Conservation (phyloP, 2,329 filamentous ascomycete species). For the Clonostachys byssicola region DNA sequence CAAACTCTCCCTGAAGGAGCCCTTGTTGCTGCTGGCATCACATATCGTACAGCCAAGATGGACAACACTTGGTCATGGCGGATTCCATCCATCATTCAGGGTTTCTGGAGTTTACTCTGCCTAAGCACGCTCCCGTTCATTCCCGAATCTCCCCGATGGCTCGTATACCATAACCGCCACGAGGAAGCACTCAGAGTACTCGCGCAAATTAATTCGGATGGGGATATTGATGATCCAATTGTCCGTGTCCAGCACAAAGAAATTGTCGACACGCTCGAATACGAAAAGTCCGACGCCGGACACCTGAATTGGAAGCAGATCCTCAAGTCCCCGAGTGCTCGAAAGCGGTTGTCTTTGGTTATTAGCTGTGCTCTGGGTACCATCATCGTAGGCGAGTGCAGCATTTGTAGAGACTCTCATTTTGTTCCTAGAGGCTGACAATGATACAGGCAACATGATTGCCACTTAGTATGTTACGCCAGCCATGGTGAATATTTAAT, state of each 20-base stretch:
- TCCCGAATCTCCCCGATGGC: conserved; percentile 24
- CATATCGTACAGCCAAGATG: conserved; percentile 23
- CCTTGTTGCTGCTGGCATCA: conserved; percentile 24
- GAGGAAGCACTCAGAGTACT: conserved; percentile 18
- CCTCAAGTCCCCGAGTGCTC: conserved; percentile 38
- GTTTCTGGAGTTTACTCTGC: conserved; percentile 28
- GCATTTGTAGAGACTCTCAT: neutral
- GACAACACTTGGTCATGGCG: conserved; percentile 33
- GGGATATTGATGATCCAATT: conserved; percentile 26
- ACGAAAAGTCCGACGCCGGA: conserved; percentile 34
- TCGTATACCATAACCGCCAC: conserved; percentile 16
- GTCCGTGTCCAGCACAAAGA: conserved; percentile 8
- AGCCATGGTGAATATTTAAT: neutral
- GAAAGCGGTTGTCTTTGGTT: conserved; percentile 40
- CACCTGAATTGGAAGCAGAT: conserved; percentile 30
- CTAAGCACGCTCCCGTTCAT: conserved; percentile 19
- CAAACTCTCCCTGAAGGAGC: neutral
- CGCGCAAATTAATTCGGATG: conserved; percentile 22
- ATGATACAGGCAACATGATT: neutral
- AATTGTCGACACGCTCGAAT: conserved; percentile 33
- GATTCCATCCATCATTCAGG: conserved; percentile 38
- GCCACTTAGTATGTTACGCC: neutral
- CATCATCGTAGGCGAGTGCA: conserved; percentile 23
- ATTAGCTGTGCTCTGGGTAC: conserved; percentile 42
- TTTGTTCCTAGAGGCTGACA: neutral